These are phyloP conservation scores for Ustilago lituana DNA, from an alignment of 1,284 basidiomycete genomes.

Conservation along the genomic window DNA sequence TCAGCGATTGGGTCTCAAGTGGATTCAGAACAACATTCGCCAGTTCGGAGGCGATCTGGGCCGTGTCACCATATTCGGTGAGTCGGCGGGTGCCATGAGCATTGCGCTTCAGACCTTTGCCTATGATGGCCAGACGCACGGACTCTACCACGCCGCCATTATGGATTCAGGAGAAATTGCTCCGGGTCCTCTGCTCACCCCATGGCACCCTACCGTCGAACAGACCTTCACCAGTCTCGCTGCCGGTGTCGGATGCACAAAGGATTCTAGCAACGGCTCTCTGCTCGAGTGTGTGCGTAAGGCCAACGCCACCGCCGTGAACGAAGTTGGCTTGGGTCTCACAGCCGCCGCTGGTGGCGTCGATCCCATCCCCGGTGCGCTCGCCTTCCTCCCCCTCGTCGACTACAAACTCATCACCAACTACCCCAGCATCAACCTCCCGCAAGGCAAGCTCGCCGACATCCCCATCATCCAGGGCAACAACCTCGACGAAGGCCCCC, in stretches of 20 bases:
- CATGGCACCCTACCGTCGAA: constrained; percentile 29
- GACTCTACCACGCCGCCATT: constrained; percentile 50
- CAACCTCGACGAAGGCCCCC: constrained; percentile 44
- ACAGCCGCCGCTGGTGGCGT: constrained; percentile 14
- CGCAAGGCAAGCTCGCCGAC: constrained; percentile 33
- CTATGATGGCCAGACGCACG: constrained; percentile 33
- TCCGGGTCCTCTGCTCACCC: constrained; percentile 26
- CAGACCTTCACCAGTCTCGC: constrained; percentile 25
- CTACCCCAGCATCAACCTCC: constrained; percentile 29
- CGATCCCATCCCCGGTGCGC: constrained; percentile 23
- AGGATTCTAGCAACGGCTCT: too few relatives aligned
- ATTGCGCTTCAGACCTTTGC: constrained; percentile 38
- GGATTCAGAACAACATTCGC: constrained; percentile 48
- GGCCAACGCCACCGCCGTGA: constrained; percentile 22
- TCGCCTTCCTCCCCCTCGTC: constrained; percentile 34
- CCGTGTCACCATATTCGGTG: constrained; percentile 42
- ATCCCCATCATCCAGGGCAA: constrained; percentile 50
- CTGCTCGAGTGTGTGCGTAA: constrained; percentile 32
- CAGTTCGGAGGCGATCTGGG: constrained; percentile 51
- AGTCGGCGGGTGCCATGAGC: constrained; percentile 49
- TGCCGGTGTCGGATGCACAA: constrained; percentile 23
- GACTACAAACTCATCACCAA: constrained; percentile 45
- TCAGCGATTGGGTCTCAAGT: constrained; percentile 48
- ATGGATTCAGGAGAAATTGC: constrained; percentile 45
- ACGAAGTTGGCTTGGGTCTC: constrained; percentile 9